A percentile compares a stretch with the other conserved stretches of the same genome.
Conservation (phyloP, 257 asterid species). For the Solanum boliviense region DNA sequence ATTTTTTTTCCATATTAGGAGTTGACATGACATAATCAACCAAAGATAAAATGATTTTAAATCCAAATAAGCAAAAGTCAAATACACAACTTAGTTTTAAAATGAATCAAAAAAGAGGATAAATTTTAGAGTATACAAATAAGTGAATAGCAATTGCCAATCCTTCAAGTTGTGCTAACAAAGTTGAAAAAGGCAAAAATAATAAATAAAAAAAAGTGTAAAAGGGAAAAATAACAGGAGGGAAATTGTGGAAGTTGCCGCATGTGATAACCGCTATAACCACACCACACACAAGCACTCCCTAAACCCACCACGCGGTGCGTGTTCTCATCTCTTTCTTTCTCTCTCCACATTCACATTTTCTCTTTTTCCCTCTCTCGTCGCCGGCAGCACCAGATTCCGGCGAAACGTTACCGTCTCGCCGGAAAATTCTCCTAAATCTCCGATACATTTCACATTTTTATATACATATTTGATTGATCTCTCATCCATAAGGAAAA, state of each 20-base stretch:
- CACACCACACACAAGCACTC: neutral
- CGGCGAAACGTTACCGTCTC: constrained; percentile 8
- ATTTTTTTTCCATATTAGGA: neutral
- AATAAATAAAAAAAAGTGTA: neutral
- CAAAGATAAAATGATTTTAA: neutral
- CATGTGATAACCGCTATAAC: constrained; percentile 1
- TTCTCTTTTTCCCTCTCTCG: constrained; percentile 1
- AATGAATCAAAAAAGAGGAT: neutral
- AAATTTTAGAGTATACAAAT: neutral
- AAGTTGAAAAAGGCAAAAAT: neutral
- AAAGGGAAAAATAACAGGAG: neutral
- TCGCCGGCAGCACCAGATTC: constrained; percentile 15
- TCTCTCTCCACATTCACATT: constrained; percentile 7
- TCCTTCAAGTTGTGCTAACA: neutral
- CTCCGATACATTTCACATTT: constrained; percentile 7
- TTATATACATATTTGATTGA: neutral
- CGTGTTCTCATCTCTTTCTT: neutral
- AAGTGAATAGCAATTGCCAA: neutral
- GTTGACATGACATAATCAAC: neutral
- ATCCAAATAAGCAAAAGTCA: neutral
- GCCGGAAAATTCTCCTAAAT: constrained; percentile 1
- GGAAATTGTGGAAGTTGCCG: neutral
- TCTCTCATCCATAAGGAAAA: neutral
- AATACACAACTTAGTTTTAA: neutral
- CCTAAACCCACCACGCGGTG: constrained; percentile 5